Evolutionary conservation across 495 filamentous ascomycete species (phyloP).

Genomic region (Trypethelium eluteriae): DNA sequence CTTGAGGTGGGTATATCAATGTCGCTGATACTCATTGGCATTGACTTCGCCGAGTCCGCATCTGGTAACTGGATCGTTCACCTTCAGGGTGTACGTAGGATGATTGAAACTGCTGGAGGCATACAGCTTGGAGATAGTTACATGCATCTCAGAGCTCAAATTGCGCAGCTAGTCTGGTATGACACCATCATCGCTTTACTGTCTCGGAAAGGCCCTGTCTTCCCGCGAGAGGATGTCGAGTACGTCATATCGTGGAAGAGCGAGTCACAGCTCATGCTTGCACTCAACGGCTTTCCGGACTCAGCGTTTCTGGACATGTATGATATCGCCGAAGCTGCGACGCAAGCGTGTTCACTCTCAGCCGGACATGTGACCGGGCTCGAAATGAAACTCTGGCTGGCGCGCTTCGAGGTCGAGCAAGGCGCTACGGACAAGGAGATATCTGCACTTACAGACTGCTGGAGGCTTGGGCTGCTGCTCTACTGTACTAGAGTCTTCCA

Average conservation of each 20-base stretch:
- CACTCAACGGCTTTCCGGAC: slow-evolving; percentile 7
- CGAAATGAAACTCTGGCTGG: slow-evolving; percentile 10
- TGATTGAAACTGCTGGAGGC: slow-evolving; percentile 7
- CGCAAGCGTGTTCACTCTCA: slow-evolving; percentile 2
- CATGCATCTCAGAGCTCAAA: slow-evolving; percentile 6
- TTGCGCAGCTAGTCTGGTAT: slow-evolving; percentile 9
- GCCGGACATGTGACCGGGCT: neutral
- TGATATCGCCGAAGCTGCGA: neutral
- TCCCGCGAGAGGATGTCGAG: slow-evolving; percentile 2
- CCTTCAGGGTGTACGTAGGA: neutral
- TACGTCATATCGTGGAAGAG: slow-evolving; percentile 2
- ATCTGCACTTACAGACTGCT: slow-evolving; percentile 6
- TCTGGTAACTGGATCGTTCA: neutral
- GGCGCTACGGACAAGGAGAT: slow-evolving; percentile 6
- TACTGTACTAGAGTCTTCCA: slow-evolving; percentile 10
- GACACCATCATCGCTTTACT: slow-evolving; percentile 7
- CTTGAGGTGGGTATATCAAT: slow-evolving; percentile 1
- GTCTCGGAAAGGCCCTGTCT: slow-evolving; percentile 3
- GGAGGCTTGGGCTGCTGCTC: slow-evolving; percentile 9
- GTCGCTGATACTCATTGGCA: slow-evolving; percentile 6
- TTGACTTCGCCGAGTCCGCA: slow-evolving; percentile 10
- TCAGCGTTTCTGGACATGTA: slow-evolving; percentile 7
- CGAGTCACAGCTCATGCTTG: slow-evolving; percentile 4
- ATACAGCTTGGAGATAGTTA: slow-evolving; percentile 1
- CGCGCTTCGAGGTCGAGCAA: neutral